These are phyloP conservation scores for Colletotrichum tropicicola DNA, from an alignment of 2,329 filamentous ascomycete species.

Conservation along the genomic window DNA sequence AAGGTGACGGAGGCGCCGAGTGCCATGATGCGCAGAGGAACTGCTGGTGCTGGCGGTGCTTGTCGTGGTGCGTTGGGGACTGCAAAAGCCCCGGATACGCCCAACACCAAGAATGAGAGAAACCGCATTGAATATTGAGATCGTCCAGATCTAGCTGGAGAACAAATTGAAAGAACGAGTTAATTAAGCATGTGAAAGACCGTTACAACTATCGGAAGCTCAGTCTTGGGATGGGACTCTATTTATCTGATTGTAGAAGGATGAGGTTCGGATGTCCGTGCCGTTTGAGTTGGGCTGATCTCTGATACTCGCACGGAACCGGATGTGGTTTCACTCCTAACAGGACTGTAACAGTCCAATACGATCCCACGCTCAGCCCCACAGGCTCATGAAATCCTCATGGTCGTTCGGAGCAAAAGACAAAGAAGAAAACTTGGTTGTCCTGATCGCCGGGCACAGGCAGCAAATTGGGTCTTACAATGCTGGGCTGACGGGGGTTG, in stretches of 20 bases:
- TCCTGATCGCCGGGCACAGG: not conserved
- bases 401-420: not conserved
- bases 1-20: constrained; percentile 24
- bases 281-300: not conserved
- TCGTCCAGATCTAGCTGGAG: not conserved
- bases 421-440: too few relatives aligned
- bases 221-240: not conserved
- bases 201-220: not conserved
- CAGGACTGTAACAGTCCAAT: constrained; percentile 6
- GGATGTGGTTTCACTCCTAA: constrained; percentile 6
- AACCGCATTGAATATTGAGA: not conserved
- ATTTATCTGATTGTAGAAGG: not conserved
- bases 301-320: constrained; percentile 27
- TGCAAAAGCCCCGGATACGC: not conserved
- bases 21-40: constrained; percentile 18
- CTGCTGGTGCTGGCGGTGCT: constrained; percentile 3
- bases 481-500: too few relatives aligned
- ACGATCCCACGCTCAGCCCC: not conserved
- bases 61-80: not conserved
- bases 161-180: not conserved
- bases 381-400: not conserved
- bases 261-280: not conserved
- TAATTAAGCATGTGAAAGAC: not conserved
- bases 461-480: not conserved
- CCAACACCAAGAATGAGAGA: not conserved